Base-by-base conservation (phyloP, 139 green algal species). In the Gonium pectorale region DNA sequence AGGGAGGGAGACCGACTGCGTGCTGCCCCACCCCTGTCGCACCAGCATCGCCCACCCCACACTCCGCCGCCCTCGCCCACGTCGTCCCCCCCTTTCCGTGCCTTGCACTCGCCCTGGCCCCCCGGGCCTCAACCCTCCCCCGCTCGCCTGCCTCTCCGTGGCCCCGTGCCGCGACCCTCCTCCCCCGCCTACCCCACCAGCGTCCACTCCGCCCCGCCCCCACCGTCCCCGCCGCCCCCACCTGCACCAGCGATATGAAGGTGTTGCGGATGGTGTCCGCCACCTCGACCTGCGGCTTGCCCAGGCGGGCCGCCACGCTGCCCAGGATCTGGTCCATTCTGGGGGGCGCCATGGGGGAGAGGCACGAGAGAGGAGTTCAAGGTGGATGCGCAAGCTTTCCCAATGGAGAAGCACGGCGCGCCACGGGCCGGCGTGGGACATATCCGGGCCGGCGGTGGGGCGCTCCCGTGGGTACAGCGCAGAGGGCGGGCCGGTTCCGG, bases 161-260 rank as follows among this genome's bases (percentile, higher is more conserved):
- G n/a, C n/a, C n/a, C n/a, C n/a, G n/a, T n/a, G n/a, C n/a, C 26
- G 56, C 26, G 19, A 24, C 9, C 8, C 56, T 35, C 3, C 56
- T 64, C 56, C 24, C 3, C 19, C 26, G 2, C 56, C 19, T 8
- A 2, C 21, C 26, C 56, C 1, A 26, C 2, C 56, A 35, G 26
- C 56, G 26, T 27, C 56, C 19, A 24, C 56, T 19, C 15, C 56
- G n/a, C n/a, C n/a, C n/a, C n/a, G n/a, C n/a, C n/a, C 19, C 24
- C 6, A 11, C 31, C 31, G 7, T 43, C 1, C 43, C 66, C 21
- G 29, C 17, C 11, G 24, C 40, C 79, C 81, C n/a, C 72, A 89
- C 78, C 59, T 90, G 83, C 40, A 90, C 82, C 44, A 90, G 68
- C 9, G 82, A 83, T 41, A 90, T 88, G 82, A 91, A 87, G 41